These are phyloP conservation scores for Sugiyamaella smithiae DNA, from an alignment of 805 yeast species.

Conservation along the genomic window DNA sequence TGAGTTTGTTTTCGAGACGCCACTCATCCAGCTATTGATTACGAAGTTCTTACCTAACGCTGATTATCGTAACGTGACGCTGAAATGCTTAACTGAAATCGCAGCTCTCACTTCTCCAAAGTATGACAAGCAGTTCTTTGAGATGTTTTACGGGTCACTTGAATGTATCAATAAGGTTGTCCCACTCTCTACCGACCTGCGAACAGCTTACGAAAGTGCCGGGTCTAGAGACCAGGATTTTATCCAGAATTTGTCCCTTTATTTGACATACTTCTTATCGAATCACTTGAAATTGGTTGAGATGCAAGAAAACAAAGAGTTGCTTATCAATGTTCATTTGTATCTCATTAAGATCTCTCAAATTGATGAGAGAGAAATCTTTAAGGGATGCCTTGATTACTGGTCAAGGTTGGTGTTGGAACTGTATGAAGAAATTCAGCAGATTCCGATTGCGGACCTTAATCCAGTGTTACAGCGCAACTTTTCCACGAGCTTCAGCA, in stretches of 20 bases:
- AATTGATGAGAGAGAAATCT: conserved; percentile 92
- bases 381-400: conserved; percentile 92
- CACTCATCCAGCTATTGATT: conserved; percentile 67
- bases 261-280: conserved; percentile 76
- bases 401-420: conserved; percentile 86
- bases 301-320: conserved; percentile 50
- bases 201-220: conserved; percentile 68
- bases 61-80: conserved; percentile 77
- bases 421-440: conserved; percentile 81
- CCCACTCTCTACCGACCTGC: conserved; percentile 71
- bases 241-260: conserved; percentile 92
- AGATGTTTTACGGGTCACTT: conserved; percentile 70
- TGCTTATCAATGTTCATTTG: conserved; percentile 69
- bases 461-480: conserved; percentile 70
- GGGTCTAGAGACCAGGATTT: conserved; percentile 86
- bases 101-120: conserved; percentile 60
- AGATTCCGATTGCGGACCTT: conserved; percentile 66
- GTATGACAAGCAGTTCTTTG: conserved; percentile 55
- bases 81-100: conserved; percentile 92
- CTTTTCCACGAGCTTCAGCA: conserved; percentile 35
- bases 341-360: conserved; percentile 81
- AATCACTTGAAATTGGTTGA: conserved; percentile 64
- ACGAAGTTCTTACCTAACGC: conserved; percentile 72
- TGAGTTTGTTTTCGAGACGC: conserved; percentile 85
- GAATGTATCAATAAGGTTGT: conserved; percentile 64